Evolutionary conservation across 2,329 filamentous ascomycete genomes (phyloP), one percentile per base, ranked within the genome.

Genomic region (Tolypocladium endophyticum): DNA sequence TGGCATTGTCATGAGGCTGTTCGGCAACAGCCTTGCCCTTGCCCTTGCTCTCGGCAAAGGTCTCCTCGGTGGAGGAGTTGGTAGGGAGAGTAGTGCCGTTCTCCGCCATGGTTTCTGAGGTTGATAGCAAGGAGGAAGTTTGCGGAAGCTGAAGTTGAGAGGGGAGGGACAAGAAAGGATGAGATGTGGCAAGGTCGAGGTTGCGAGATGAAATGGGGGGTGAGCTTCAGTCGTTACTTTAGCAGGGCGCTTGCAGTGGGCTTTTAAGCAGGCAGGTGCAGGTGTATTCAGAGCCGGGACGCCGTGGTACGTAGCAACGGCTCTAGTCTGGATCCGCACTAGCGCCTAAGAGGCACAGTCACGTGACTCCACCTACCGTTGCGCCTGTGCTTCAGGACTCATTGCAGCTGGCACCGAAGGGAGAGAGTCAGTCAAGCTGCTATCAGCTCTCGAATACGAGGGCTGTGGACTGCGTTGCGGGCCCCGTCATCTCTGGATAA

Each of bases 11-110:
- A 65, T 85, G 75, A 59, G 74, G 73, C 57, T 75, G 71, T 62
- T 82, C 76, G 65, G 77, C 75, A 57, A 78, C 71, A 56, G 84
- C 82, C 81, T 96, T 96, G 79, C 91, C 91, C 82, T 96, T 96
- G 76, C 90, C 90, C 82, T 96, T 96, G 74, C 80, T 77, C 69
- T 85, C 80, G 62, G 81, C 72, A 63, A 72, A 70, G 67, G 71
- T 67, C 64, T 69, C 71, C 63, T 73, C 71, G 58, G 68, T 63
- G 61, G 79, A 70, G 69, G 76, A 69, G 68, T 78, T 74, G 68
- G 77, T 69, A 59, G 80, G 75, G 70, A 78, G 71, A 63, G 77
- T 79, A 65, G 76, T 70, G 64, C 75, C 74, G 75, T 80, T 81
- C 65, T 79, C 75, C 69, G 80, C 74, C 80, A 84, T 67, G 59